Evolutionary conservation across 441 rosid species (phyloP), one percentile per base, ranked within the genome.

Genomic region (Bruguiera hainesii): DNA sequence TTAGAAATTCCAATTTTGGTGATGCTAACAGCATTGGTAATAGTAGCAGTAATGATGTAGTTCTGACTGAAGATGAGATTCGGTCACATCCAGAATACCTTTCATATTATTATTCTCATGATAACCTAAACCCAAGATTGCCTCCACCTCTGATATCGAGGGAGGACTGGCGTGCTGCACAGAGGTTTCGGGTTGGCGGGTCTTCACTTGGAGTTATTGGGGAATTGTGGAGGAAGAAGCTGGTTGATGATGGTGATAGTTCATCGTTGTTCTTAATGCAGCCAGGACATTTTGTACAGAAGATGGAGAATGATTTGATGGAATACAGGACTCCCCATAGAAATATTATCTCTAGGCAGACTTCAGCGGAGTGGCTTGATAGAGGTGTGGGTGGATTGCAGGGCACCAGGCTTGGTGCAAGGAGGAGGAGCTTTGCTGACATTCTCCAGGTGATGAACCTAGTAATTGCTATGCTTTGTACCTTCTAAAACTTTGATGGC

Each of bases 391-490:
- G 84, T 64, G 71, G 82, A 68, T 55, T 75, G 63, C 71, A 86
- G 60, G 78, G 78, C 57, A 60, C 78, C 70, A 89, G 85, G 61
- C 77, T 91, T 78, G 95, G 91, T 20, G 69, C 83, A 2, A 86
- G 98, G 84, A 87, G 93, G 86, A 95, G 86, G 86, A 95, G 99
- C 82, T 91, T 90, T 73, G 90, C 99, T 16, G 98, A 90, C 87
- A 91, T 90, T 76, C 89, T 95, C 77, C 98, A 90, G 97, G 98
- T 89, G 71, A 60, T 60, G 46, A 28, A 66, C 55, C 39, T 66
- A 25, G 42, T 52, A 33, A 21, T 56, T 60, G 21, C 10, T 16
- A 6, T 72, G 21, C 37, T 31, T 31, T n/a, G 64, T 31, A 6
- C 4, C 48, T 35, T 35, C 16, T 5, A 30, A 19, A 16, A 35